Evolutionary conservation across 78 protist genomes (phyloP), one percentile per base, ranked within the genome.

Genomic region (Creolimax fragrantissima): DNA sequence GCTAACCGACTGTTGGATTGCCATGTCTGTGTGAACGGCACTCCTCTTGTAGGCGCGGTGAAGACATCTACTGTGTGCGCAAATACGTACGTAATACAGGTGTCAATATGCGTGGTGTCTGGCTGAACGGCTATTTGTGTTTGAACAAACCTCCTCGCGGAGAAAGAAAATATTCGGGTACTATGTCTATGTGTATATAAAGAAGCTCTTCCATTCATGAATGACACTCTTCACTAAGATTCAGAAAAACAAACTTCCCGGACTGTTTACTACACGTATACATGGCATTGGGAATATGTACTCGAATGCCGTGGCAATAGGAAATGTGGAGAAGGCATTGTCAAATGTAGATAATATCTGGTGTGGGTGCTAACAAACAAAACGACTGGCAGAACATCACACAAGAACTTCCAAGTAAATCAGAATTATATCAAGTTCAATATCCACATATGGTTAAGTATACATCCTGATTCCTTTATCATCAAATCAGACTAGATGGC

Each of bases 21-120:
- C 99, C 98, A 97, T 37, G 43, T 41, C 88, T 94, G 93, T 3
- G 41, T 3, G 47, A 2, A 42, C 84, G 93, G 7, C 74, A 35
- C 41, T 94, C 94, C 89, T 88, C 93, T 37, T 45, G 95, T 74
- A 84, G 95, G 92, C 93, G 96, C 90, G 11, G 74, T 58, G 74
- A 58, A 58, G 39, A 17, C 74, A 0, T 58, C 74, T 32, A 17
- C 74, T 58, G 74, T 58, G 74, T 47, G 74, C 11, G 74, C 11
- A 47, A 24, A 47, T 24, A 47, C 11, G 11, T 47, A 47, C 74
- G 74, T 47, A 47, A 47, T 47, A 58, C 24, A 58, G 74, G 24
- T 24, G 11, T 58, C 24, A 58, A 1, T 58, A 58, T 58, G 74
- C 1, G 74, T 58, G n/a, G n/a, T n/a, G n/a, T n/a, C n/a, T n/a